Evolutionary conservation across 2,329 filamentous ascomycete species (phyloP), one percentile per base, ranked within the genome.

Genomic region (Scedosporium apiospermum): DNA sequence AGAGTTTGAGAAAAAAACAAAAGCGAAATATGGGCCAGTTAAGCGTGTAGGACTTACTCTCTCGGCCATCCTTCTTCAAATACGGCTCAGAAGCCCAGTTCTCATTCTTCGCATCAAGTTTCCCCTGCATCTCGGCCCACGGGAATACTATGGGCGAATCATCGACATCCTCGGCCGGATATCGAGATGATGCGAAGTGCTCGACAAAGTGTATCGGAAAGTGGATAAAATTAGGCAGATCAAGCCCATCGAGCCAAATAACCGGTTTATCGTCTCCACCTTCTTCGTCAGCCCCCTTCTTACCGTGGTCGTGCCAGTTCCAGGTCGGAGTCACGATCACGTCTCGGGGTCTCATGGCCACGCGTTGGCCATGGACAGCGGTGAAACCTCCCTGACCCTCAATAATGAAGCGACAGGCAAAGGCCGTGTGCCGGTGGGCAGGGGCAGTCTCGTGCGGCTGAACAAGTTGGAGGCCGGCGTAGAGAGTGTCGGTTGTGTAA

Each of bases 221-320:
- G 64, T 79, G 75, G 6, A 72, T 70, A 64, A 81, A 83, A 46
- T 72, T 72, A 0, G 82, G 82, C 51, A 84, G 68, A 67, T 84
- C 79, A 0, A 84, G 72, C 1, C 78, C 80, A 66, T 84, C 82
- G 1, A 84, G 75, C 82, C 82, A 84, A 62, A 84, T 81, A 76
- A 83, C 79, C 0, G 80, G 80, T 0, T 75, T 14, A 3, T 38
- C 34, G 10, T 38, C 34, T 38, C 34, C 34, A 10, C 34, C 34
- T 38, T 38, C 34, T 10, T 38, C 34, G 10, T 38, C 77, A 0
- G 73, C 72, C 0, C 80, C 78, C 23, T 84, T 78, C 55, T 84
- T 82, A 14, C 81, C 81, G 63, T 84, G 81, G 65, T 83, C 81
- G 63, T 82, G 80, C 75, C 79, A 83, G 67, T 82, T 79, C 81